Conservation (phyloP, 495 filamentous ascomycete genomes). For the Penicillium pulvis region DNA sequence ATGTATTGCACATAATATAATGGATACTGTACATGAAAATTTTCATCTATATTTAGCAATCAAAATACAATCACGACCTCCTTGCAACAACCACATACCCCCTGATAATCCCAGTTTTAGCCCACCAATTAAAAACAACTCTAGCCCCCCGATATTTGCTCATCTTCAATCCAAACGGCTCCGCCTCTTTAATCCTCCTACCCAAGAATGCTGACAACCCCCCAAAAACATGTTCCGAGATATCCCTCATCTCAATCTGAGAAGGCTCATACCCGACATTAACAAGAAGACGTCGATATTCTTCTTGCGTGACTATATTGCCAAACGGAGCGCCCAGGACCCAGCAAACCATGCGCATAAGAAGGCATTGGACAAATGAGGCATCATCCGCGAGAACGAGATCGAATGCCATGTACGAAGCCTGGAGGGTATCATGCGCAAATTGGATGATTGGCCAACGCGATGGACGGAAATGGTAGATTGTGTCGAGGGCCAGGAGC, state of each 20-base stretch:
- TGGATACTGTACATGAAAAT: no score
- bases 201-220: slow-evolving; percentile 40
- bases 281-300: slow-evolving; percentile 57
- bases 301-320: slow-evolving; percentile 52
- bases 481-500: slow-evolving; percentile 52
- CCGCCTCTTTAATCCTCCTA: slow-evolving; percentile 30
- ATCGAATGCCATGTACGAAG: slow-evolving; percentile 50
- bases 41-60: no score
- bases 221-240: slow-evolving; percentile 46
- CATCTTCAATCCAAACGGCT: slow-evolving; percentile 37
- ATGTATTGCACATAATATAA: no score
- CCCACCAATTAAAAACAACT: slow-evolving; percentile 50
- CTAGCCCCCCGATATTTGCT: slow-evolving; percentile 39
- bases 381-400: slow-evolving; percentile 30
- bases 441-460: slow-evolving; percentile 40
- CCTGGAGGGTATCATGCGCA: slow-evolving; percentile 33
- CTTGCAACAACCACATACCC: slow-evolving; percentile 50
- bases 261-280: slow-evolving; percentile 41
- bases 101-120: slow-evolving; percentile 38
- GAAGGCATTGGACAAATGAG: slow-evolving; percentile 22
- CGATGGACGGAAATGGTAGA: slow-evolving; percentile 54
- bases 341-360: slow-evolving; percentile 37
- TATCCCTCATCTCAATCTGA: slow-evolving; percentile 42
- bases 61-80: slow-evolving; percentile 1
- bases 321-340: slow-evolving; percentile 34